Base-by-base conservation (phyloP, 371 early-diverging fungal genomes). In the Zychaea mexicana region DNA sequence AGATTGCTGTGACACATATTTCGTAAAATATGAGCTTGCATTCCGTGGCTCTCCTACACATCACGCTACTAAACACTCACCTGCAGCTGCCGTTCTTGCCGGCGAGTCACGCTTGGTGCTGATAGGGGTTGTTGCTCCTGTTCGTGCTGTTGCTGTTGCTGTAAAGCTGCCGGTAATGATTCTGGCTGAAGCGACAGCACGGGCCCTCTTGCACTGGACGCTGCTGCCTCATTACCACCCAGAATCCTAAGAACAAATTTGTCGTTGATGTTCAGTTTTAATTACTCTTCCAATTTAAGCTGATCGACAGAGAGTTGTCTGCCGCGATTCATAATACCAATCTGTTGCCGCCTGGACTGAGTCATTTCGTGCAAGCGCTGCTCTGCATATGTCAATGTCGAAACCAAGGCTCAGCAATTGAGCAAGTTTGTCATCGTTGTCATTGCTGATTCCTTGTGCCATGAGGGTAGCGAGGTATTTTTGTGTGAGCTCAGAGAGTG, bases 401-500 rank as follows among this genome's bases (percentile, higher is more conserved):
- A 73, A 78, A 2, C 78, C 78, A 19, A 78, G 61, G 27, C 66
- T 53, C 9, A 78, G 21, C 7, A 78, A 60, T 49, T 75, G 74
- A 9, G 70, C 77, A 8, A 77, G 59, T 38, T 72, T 27, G 9
- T 42, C 64, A 46, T 67, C 63, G 49, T 49, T 24, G 12, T 5
- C 0, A 28, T 13, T 49, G 10, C 0, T 46, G 46, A 46, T n/a
- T n/a, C n/a, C n/a, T n/a, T n/a, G 38, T 36, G 38, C 38, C 15
- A 36, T 9, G 38, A 36, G 38, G 15, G 15, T 15, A 36, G 38
- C 15, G 38, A 36, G 9, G 38, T 9, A 36, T 36, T 36, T 36
- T 15, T 36, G n/a, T n/a, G n/a, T n/a, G n/a, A n/a, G n/a, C n/a
- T n/a, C n/a, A n/a, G n/a, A n/a, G n/a, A n/a, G n/a, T n/a, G n/a